Conservation (phyloP, 2,329 filamentous ascomycete genomes). For the Xylariales sp. region DNA sequence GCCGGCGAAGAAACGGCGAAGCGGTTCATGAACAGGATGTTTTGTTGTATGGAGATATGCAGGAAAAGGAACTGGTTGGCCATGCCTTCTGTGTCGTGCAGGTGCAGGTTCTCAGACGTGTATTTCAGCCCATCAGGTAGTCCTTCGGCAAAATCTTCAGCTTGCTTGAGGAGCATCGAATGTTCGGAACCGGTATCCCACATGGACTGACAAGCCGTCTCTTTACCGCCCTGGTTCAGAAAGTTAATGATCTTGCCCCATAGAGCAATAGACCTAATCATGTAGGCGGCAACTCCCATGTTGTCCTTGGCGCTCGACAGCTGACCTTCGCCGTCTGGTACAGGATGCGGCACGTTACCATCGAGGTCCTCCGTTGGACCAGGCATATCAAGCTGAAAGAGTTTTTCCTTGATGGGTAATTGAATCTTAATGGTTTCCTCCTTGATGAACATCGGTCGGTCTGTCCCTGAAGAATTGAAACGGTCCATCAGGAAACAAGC, state of each 20-base stretch:
- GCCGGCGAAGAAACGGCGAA: slow-evolving; percentile 73
- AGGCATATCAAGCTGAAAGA: slow-evolving; percentile 87
- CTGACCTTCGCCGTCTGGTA: slow-evolving; percentile 59
- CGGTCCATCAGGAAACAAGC: slow-evolving; percentile 96
- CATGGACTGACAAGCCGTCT: slow-evolving; percentile 69
- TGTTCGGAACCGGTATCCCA: slow-evolving; percentile 82
- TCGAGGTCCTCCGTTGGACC: slow-evolving; percentile 80
- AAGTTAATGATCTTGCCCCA: slow-evolving; percentile 91
- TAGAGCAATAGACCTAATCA: slow-evolving; percentile 76
- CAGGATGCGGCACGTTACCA: slow-evolving; percentile 61
- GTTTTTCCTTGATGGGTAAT: slow-evolving; percentile 82
- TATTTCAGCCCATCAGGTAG: slow-evolving; percentile 72
- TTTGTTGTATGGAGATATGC: slow-evolving; percentile 86
- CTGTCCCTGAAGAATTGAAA: slow-evolving; percentile 93
- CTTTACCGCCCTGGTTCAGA: slow-evolving; percentile 83
- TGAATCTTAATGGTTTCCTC: slow-evolving; percentile 88
- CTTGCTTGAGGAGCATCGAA: slow-evolving; percentile 62
- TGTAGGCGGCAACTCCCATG: slow-evolving; percentile 91
- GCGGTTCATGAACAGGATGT: slow-evolving; percentile 82
- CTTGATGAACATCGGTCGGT: slow-evolving; percentile 84
- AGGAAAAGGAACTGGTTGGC: slow-evolving; percentile 91
- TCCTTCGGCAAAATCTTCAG: slow-evolving; percentile 62
- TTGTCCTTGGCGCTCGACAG: slow-evolving; percentile 67
- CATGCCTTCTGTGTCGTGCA: slow-evolving; percentile 77
- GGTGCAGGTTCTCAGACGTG: slow-evolving; percentile 74